Evolutionary conservation across 2,329 filamentous ascomycete species (phyloP), one percentile per base, ranked within the genome.

Genomic region (Pestalotiopsis sp.): DNA sequence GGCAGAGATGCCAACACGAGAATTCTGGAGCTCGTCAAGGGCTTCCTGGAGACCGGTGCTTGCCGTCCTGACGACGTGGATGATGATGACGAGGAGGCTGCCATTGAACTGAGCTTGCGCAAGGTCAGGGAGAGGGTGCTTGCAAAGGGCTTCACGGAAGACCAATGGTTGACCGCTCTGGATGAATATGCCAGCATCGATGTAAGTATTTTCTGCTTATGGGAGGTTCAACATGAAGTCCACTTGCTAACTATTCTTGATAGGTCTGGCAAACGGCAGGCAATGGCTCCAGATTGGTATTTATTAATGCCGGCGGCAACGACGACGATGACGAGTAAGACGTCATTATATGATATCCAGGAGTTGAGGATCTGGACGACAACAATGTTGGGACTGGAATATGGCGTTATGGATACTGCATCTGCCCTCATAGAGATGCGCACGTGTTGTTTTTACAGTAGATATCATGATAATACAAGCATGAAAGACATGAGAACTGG

Each of bases 81-180:
- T 4, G 86, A 86, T 0, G 85, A 86, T 3, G 85, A 86, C 23
- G 84, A 76, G 58, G 70, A 71, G 17, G 76, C 83, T 45, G 85
- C 86, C 17, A 79, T 87, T 23, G 95, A 98, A 81, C 83, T 99
- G 75, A 96, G 92, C 80, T 88, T 99, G 84, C 89, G 92, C 73
- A 92, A 94, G 81, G 94, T 99, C 70, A 90, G 95, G 79, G 95
- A 98, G 81, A 85, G 96, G 73, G 94, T 99, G 38, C 87, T 98
- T 75, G 96, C 95, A 66, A 98, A 97, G 87, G 96, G 96, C 2
- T 99, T 98, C 81, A 99, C 95, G 0, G 92, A 94, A 72, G 94
- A 98, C 81, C 95, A 99, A 81, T 94, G 97, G 83, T 87, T 93
- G 76, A 88, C 89, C 74, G 92, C 95, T 23, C 86, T 99, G 78